Evolutionary conservation across 2,329 filamentous ascomycete species (phyloP).

Genomic region (Teratosphaeria viscida): DNA sequence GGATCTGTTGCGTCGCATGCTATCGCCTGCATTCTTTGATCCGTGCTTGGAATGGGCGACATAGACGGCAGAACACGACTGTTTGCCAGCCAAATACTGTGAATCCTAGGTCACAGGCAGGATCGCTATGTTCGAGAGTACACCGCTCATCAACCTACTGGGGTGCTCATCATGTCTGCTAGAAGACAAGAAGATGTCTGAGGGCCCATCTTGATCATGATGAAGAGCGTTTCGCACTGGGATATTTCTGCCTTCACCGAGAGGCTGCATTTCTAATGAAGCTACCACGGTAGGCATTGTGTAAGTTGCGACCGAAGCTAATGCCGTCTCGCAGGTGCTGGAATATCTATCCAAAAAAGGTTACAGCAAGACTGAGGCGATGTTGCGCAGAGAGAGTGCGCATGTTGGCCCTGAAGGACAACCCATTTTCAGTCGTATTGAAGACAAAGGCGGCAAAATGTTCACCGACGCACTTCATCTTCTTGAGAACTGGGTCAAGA

Average conservation of each 20-base stretch:
- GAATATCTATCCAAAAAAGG: constrained; percentile 95
- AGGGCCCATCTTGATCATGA: too few species aligned
- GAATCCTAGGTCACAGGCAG: too few species aligned
- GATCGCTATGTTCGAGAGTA: too few species aligned
- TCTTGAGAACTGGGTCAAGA: constrained; percentile 63
- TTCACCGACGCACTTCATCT: constrained; percentile 59
- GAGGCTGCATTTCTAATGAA: not conserved
- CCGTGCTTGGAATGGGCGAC: too few species aligned
- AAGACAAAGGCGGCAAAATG: constrained; percentile 62
- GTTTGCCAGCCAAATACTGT: too few species aligned
- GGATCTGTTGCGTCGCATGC: not conserved
- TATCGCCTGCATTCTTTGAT: not conserved
- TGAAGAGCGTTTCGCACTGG: too few species aligned
- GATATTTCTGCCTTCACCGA: too few species aligned
- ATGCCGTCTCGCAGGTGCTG: constrained; percentile 51
- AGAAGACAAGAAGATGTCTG: too few species aligned
- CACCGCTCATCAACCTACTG: too few species aligned
- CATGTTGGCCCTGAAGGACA: constrained; percentile 72
- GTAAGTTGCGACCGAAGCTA: constrained; percentile 1
- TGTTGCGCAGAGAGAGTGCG: constrained; percentile 81
- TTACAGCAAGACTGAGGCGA: constrained; percentile 83
- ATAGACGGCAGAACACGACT: too few species aligned
- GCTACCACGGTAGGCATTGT: not conserved
- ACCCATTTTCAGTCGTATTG: constrained; percentile 54
- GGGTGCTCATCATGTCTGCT: too few species aligned